These are phyloP conservation scores for Saposhnikovia divaricata DNA, from an alignment of 129 eudicot species.

Conservation along the genomic window DNA sequence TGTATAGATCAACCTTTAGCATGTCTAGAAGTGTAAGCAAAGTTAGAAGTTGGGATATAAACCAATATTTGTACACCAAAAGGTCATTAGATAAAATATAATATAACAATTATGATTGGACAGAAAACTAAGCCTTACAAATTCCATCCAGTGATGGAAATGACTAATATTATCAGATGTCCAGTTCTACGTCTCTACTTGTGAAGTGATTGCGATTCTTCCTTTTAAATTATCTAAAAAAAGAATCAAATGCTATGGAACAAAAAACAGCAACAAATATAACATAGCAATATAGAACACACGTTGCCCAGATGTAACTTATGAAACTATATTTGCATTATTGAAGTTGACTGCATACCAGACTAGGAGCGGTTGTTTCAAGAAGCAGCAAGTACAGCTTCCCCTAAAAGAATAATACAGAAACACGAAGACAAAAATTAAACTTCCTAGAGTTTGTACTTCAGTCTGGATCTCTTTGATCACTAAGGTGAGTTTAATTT, in stretches of 20 bases:
- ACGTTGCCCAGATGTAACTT: neutral
- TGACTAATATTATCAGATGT: too few relatives aligned
- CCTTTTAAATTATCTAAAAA: too few relatives aligned
- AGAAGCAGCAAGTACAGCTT: constrained; percentile 88
- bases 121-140: too few relatives aligned
- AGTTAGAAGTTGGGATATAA: too few relatives aligned
- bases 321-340: neutral
- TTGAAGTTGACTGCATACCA: constrained; percentile 33
- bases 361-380: constrained; percentile 95
- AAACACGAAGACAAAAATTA: neutral
- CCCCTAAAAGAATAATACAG: constrained; percentile 43
- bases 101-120: too few relatives aligned
- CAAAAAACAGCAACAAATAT: neutral
- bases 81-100: too few relatives aligned
- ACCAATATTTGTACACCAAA: too few relatives aligned
- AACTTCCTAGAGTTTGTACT: neutral
- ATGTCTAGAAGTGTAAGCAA: too few relatives aligned
- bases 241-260: neutral
- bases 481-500: neutral
- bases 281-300: neutral
- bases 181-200: too few relatives aligned
- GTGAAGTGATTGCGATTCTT: too few relatives aligned
- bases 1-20: too few relatives aligned
- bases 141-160: too few relatives aligned
- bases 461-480: neutral